phyloP scores from a whole-genome alignment of 768 basidiomycete species.

The Russula ochroleuca region DNA sequence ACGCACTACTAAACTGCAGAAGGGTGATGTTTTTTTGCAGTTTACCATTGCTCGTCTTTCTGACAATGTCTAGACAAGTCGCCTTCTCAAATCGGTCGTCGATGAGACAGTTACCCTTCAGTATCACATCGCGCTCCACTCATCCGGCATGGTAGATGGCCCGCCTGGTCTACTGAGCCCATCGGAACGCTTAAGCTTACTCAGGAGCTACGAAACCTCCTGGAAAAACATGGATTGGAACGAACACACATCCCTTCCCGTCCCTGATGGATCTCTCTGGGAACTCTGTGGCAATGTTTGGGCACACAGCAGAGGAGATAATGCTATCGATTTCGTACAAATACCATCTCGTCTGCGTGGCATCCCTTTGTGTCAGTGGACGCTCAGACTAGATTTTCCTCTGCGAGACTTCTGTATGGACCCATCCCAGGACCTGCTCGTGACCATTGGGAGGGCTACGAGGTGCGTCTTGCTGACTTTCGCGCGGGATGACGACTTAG shows the following conservation, averaged over 20 bases:
- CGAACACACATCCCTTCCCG: neutral
- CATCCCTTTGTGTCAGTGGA: conserved; percentile 24
- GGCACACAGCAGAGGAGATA: conserved; percentile 11
- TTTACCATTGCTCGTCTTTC: neutral
- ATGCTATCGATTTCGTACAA: conserved; percentile 16
- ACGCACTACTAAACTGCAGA: conserved; percentile 11
- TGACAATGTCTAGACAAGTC: conserved; percentile 15
- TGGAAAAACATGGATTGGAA: conserved; percentile 24
- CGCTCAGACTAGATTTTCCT: conserved; percentile 8
- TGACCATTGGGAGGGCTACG: conserved; percentile 25
- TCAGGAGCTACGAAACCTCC: conserved; percentile 12
- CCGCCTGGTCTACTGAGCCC: neutral
- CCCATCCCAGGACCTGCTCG: conserved; percentile 26
- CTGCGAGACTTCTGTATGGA: conserved; percentile 26
- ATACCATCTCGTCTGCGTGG: conserved; percentile 25
- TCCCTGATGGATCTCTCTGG: conserved; percentile 10
- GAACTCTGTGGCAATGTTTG: conserved; percentile 27
- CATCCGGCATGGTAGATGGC: conserved; percentile 21
- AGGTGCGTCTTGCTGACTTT: conserved; percentile 31
- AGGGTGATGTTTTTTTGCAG: neutral
- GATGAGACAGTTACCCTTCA: conserved; percentile 15
- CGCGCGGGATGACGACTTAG: neutral
- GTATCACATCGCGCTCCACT: conserved; percentile 18
- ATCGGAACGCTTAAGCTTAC: conserved; percentile 12
- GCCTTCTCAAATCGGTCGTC: conserved; percentile 14